Percentiles rank a stretch among this genome's conserved stretches.
Conservation (phyloP, 768 basidiomycete species). For the Porphyrellus cyaneotinctus region DNA sequence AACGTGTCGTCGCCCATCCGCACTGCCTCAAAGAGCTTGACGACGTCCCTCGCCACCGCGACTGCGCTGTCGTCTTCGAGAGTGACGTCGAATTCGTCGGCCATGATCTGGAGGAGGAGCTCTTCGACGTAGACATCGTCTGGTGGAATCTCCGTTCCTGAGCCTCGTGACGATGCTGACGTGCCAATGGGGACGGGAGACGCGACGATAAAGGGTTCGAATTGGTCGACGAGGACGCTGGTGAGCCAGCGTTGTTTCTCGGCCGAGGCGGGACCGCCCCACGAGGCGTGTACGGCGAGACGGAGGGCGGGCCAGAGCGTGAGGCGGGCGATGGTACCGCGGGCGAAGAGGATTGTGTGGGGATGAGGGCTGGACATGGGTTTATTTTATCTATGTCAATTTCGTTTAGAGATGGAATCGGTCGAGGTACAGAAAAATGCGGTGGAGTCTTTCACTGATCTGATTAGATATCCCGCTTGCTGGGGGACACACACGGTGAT, state of each 20-base stretch:
- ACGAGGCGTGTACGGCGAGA: constrained; percentile 77
- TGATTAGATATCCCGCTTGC: too few relatives aligned
- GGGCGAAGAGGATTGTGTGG: constrained; percentile 70
- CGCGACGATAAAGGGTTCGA: constrained; percentile 51
- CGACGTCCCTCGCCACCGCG: constrained; percentile 66
- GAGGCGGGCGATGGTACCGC: constrained; percentile 80
- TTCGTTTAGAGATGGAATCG: too few relatives aligned
- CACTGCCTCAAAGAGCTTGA: constrained; percentile 61
- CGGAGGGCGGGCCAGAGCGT: constrained; percentile 82
- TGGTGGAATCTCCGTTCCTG: constrained; percentile 20
- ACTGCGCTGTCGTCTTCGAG: constrained; percentile 85
- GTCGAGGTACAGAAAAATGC: too few relatives aligned
- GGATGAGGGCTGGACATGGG: constrained; percentile 35
- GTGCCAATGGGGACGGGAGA: background rate
- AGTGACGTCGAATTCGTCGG: constrained; percentile 80
- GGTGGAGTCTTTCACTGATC: too few relatives aligned
- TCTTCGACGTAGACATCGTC: constrained; percentile 81
- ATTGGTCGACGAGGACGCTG: constrained; percentile 73
- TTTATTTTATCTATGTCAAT: too few relatives aligned
- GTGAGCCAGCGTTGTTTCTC: constrained; percentile 87
- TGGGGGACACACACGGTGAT: too few relatives aligned
- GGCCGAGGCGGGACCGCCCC: constrained; percentile 75
- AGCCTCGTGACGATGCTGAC: background rate
- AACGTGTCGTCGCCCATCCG: constrained; percentile 42
- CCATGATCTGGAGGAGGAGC: constrained; percentile 75